Conservation (phyloP, 306 rosid species). For the Clitoria ternatea region DNA sequence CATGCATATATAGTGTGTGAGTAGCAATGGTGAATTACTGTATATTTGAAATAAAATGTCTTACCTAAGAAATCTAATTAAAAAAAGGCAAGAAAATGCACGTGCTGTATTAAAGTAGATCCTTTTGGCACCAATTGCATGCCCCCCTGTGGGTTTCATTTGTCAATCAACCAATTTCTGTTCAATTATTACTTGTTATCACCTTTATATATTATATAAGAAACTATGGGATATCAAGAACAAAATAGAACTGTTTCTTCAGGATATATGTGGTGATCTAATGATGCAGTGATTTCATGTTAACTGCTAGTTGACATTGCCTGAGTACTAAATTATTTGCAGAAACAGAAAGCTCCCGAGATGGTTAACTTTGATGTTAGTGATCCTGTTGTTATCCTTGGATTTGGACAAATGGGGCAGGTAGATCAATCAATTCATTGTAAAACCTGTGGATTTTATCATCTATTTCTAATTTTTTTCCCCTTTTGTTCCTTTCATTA, state of each 20-base stretch:
- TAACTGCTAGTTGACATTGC: constrained; percentile 24
- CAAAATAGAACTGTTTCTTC: neutral
- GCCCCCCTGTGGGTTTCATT: constrained; percentile 11
- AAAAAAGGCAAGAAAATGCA: constrained; percentile 7
- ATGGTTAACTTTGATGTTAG: constrained; percentile 51
- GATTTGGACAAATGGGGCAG: constrained; percentile 99
- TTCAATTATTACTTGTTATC: neutral
- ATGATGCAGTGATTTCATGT: constrained; percentile 15
- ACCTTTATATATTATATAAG: neutral
- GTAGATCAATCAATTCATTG: constrained; percentile 38
- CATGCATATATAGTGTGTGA: constrained; percentile 17
- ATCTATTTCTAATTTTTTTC: constrained; percentile 22
- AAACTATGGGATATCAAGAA: neutral
- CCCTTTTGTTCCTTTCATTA: constrained; percentile 23
- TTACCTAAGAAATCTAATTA: neutral
- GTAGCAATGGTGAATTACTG: neutral
- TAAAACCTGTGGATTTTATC: constrained; percentile 21
- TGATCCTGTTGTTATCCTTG: constrained; percentile 93
- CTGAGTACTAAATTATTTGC: constrained; percentile 33
- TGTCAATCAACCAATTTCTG: neutral
- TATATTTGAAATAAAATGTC: constrained; percentile 21
- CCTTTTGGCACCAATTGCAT: neutral
- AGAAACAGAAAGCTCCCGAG: constrained; percentile 68
- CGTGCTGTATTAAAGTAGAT: constrained; percentile 11
- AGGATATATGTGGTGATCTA: constrained; percentile 2